Percentiles rank a stretch among this genome's conserved stretches.
Evolutionary conservation across 768 basidiomycete species (phyloP).

Genomic region (Pleurotus tuber-regium): DNA sequence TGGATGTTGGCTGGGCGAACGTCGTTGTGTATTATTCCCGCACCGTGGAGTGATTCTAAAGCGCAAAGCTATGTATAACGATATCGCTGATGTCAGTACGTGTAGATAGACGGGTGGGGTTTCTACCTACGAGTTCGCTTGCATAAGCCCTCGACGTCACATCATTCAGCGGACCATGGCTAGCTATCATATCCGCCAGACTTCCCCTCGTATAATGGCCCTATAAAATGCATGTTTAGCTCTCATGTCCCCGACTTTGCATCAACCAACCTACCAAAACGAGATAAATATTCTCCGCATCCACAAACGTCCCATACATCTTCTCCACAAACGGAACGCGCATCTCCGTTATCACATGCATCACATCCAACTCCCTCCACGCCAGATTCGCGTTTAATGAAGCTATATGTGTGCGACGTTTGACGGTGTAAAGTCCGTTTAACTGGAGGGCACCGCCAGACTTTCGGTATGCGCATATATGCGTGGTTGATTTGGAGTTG

Average conservation of each 20-base stretch:
- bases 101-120: not conserved
- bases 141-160: not conserved
- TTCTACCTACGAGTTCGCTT: not conserved
- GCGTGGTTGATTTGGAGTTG: not conserved
- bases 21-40: conserved; percentile 45
- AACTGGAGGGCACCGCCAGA: not conserved
- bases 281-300: not conserved
- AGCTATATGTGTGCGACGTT: not conserved
- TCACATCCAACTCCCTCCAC: conserved; percentile 6
- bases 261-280: not conserved
- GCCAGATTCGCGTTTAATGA: not conserved
- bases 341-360: not conserved
- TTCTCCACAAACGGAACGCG: not conserved
- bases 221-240: too few species aligned
- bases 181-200: conserved; percentile 2
- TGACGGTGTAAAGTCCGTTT: not conserved
- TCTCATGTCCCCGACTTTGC: too few species aligned
- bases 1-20: conserved; percentile 43
- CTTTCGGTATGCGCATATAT: conserved; percentile 1
- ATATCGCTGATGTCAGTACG: not conserved
- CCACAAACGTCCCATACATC: conserved; percentile 9
- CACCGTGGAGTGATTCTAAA: conserved; percentile 40
- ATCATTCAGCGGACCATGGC: not conserved
- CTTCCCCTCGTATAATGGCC: not conserved
- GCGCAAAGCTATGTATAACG: conserved; percentile 41